Percentiles rank a stretch among this genome's conserved stretches.
Conservation (phyloP, 495 filamentous ascomycete species). For the Penicillium tannophilum region DNA sequence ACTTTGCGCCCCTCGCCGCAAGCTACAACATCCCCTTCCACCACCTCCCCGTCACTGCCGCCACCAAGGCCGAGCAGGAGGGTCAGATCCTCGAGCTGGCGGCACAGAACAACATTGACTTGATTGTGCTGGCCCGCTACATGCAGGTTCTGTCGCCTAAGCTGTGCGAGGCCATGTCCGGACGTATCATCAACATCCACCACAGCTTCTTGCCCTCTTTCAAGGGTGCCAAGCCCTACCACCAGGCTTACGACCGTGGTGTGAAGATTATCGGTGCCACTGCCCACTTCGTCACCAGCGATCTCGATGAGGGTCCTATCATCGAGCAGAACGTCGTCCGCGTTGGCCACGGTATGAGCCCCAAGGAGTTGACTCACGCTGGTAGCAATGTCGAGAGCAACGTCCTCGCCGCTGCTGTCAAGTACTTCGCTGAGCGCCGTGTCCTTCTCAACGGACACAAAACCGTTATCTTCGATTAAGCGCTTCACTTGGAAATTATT, state of each 20-base stretch:
- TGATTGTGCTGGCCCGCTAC: conserved; percentile 77
- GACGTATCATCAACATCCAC: conserved; percentile 81
- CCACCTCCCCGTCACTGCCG: conserved; percentile 70
- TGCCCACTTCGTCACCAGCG: conserved; percentile 75
- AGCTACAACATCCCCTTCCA: conserved; percentile 72
- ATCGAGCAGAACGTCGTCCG: conserved; percentile 75
- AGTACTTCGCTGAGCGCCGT: conserved; percentile 70
- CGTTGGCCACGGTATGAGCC: conserved; percentile 68
- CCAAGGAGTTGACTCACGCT: conserved; percentile 70
- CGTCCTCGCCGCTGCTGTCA: conserved; percentile 70
- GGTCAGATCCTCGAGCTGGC: conserved; percentile 64
- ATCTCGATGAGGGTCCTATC: conserved; percentile 76
- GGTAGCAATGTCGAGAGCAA: conserved; percentile 77
- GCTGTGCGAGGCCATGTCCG: conserved; percentile 71
- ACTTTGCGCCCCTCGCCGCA: conserved; percentile 65
- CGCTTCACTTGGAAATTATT: not conserved
- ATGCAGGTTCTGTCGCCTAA: conserved; percentile 77
- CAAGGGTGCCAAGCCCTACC: conserved; percentile 81
- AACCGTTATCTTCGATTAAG: conserved; percentile 69
- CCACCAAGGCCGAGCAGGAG: conserved; percentile 71
- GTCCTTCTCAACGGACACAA: conserved; percentile 72
- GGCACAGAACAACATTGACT: conserved; percentile 62
- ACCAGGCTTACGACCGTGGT: conserved; percentile 75
- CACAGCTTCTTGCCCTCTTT: conserved; percentile 78
- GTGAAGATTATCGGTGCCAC: conserved; percentile 82